A percentile compares a stretch with the other conserved stretches of the same genome.
Evolutionary conservation across 106 monocot genomes (phyloP).

Genomic region (Phalaenopsis aphrodite): DNA sequence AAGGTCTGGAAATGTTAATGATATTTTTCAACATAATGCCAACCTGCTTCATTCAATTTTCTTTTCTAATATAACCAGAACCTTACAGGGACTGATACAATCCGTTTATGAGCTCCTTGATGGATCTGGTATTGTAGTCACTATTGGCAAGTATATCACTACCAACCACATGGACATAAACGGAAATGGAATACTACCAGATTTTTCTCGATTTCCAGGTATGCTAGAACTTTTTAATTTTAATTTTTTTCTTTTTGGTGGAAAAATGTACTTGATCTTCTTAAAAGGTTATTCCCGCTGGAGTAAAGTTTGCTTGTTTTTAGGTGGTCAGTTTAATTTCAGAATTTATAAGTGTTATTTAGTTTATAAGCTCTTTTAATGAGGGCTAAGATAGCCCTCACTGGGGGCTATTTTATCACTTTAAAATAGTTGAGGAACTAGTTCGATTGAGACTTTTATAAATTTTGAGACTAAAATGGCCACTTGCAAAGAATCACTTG

Average conservation of each 20-base stretch:
- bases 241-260: neutral
- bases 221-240: neutral
- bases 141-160: conserved; percentile 90
- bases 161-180: conserved; percentile 77
- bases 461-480: too few relatives aligned
- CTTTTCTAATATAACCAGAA: neutral
- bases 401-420: too few relatives aligned
- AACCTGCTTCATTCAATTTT: neutral
- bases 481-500: too few relatives aligned
- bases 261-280: neutral
- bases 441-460: too few relatives aligned
- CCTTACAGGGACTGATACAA: conserved; percentile 83
- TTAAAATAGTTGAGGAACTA: too few relatives aligned
- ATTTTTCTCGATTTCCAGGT: conserved; percentile 75
- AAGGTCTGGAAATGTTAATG: conserved; percentile 41
- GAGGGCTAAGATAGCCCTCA: too few relatives aligned
- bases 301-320: too few relatives aligned
- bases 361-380: too few relatives aligned
- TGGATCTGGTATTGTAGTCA: conserved; percentile 94
- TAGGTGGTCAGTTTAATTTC: too few relatives aligned
- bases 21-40: neutral
- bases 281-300: neutral
- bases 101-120: conserved; percentile 95
- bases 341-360: too few relatives aligned
- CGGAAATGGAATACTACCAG: conserved; percentile 87